A percentile compares a stretch with the other conserved stretches of the same genome.
These are phyloP conservation scores for Picea sitchensis DNA, from an alignment of 75 land plant genomes.

Conservation along the genomic window DNA sequence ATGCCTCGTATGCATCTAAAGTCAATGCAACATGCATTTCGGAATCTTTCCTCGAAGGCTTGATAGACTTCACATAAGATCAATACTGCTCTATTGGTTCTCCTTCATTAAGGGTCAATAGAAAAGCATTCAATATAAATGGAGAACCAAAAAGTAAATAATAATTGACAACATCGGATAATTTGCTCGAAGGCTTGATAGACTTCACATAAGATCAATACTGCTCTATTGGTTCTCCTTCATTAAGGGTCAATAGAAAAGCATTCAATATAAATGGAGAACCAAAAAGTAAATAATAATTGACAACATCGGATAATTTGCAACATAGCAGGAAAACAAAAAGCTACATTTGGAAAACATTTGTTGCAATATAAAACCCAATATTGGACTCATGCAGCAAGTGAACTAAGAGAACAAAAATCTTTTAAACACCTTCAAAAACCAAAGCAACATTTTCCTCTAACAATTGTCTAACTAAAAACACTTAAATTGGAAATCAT, in stretches of 20 bases:
- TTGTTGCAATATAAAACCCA: neutral
- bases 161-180: neutral
- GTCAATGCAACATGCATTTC: neutral
- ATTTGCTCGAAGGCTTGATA: neutral
- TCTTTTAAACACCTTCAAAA: neutral
- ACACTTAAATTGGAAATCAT: neutral
- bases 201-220: neutral
- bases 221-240: neutral
- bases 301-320: neutral
- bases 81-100: neutral
- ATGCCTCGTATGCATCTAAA: neutral
- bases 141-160: neutral
- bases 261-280: neutral
- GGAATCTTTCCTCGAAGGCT: neutral
- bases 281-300: neutral
- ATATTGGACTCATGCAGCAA: neutral
- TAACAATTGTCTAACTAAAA: too few species aligned
- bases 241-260: neutral
- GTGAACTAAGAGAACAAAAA: neutral
- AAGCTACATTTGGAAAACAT: neutral
- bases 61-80: neutral
- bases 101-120: neutral
- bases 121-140: neutral
- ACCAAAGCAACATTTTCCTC: neutral
- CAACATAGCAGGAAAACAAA: neutral